Evolutionary conservation across 257 asterid genomes (phyloP), one percentile per base, ranked within the genome.

Genomic region (Mentha longifolia): DNA sequence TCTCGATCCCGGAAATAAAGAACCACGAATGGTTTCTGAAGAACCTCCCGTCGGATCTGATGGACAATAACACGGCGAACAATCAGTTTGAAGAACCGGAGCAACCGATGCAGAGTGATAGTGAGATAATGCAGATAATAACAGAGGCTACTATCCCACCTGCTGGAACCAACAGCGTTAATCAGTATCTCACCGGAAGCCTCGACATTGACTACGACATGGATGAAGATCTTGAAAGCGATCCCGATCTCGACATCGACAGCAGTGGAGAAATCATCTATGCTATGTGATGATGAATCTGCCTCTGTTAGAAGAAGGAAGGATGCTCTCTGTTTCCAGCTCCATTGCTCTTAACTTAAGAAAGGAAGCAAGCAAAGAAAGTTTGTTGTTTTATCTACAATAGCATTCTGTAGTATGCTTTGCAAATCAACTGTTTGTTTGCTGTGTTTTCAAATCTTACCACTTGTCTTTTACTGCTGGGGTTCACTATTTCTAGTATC

Each of bases 161-260:
- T 37, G 89, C 92, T 6, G 96, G 97, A 55, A 47, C 82, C 50
- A 85, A 83, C 91, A 88, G 68, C 67, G 82, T 85, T 4, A 88
- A 88, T 49, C 92, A 88, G 78, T 89, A 85, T 71, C 90, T 91
- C 15, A 86, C 89, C 0, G 96, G 96, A 22, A 84, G 93, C 78
- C 84, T 92, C 49, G 98, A 95, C 81, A 84, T 95, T 14, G 97
- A 87, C 3, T 95, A 91, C 30, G 98, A 91, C 72, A 90, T 88
- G 96, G 99, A 95, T n/a, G 98, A 92, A 62, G 99, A 95, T 70
- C 77, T 86, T 10, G 99, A 92, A 65, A 92, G 97, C 50, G 99
- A 95, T 67, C 92, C 93, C 8, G 99, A 92, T 56, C 93, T 94
- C 1, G 99, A 94, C 67, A 67, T 94, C 7, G 97, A 95, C 62